Evolutionary conservation across 441 rosid species (phyloP), one percentile per base, ranked within the genome.

Genomic region (Hypseocharis bilobata): DNA sequence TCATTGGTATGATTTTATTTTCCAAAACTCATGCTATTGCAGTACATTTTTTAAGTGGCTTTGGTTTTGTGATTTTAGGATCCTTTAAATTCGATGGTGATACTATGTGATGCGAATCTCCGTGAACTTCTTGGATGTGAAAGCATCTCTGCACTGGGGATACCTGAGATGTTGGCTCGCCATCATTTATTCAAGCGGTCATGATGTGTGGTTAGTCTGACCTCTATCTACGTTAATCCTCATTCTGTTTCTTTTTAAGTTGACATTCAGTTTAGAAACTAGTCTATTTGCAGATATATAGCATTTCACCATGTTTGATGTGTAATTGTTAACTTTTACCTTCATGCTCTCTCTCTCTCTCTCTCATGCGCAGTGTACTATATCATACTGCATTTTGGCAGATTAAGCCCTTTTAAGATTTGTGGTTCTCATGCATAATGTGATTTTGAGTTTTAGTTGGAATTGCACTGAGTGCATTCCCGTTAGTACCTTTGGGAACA

Each of bases 121-220:
- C 74, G 68, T 0, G 92, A 86, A 56, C 95, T 92, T 65, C 86
- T 92, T 51, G 93, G 95, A 69, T 88, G 96, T 68, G 90, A 92
- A 72, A 85, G 89, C 86, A 86, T 92, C 27, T 84, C 96, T 76
- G 90, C 91, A 20, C 78, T 86, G 77, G 95, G 92, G 71, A 81
- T 88, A 60, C 81, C 76, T 16, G 89, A 85, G 81, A 74, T 75
- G 81, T 69, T 88, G 72, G 80, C 83, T 1, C 85, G 86, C 30
- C 85, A 83, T 72, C 92, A 86, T 78, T 82, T 88, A 70, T 78
- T 78, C 72, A 83, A 79, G 75, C 78, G 40, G 67, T 80, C 87
- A 38, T 91, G 81, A 85, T 51, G 22, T 51, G 56, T 51, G 56
- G 56, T 51, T 22, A 51, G 56, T 51, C 26, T 51, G 13, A 51